phyloP scores from a whole-genome alignment of 2,329 filamentous ascomycete genomes.

The Aspergillus tubingensis region DNA sequence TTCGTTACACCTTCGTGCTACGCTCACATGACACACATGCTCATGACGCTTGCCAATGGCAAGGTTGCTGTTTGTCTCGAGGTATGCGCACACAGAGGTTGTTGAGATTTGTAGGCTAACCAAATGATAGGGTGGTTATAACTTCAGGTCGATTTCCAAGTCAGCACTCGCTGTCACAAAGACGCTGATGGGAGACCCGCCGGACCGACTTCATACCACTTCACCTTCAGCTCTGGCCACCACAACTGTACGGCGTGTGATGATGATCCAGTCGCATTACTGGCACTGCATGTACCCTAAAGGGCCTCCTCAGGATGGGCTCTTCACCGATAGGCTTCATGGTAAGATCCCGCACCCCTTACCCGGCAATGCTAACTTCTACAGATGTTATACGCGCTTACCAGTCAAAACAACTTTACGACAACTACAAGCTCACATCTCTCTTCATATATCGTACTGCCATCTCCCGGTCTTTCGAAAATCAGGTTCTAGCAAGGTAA shows the following conservation, averaged over 20 bases:
- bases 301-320: constrained; percentile 31
- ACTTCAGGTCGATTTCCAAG: constrained; percentile 85
- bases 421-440: constrained; percentile 75
- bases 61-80: constrained; percentile 92
- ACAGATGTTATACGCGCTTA: constrained; percentile 73
- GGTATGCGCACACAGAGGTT: constrained; percentile 30
- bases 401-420: constrained; percentile 70
- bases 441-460: constrained; percentile 75
- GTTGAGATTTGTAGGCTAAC: neutral
- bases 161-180: constrained; percentile 89
- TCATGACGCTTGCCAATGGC: constrained; percentile 89
- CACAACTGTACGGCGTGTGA: constrained; percentile 59
- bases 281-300: constrained; percentile 87
- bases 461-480: constrained; percentile 75
- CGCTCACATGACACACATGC: constrained; percentile 98
- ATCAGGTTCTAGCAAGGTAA: constrained; percentile 80
- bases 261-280: constrained; percentile 63
- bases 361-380: neutral
- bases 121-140: constrained; percentile 73
- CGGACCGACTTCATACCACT: constrained; percentile 58
- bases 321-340: constrained; percentile 62
- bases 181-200: constrained; percentile 94
- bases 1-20: constrained; percentile 90
- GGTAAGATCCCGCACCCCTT: constrained; percentile 33
- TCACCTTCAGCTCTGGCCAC: constrained; percentile 55